These are phyloP conservation scores for Trichoderma hamatum DNA, from an alignment of 2,329 filamentous ascomycete genomes.

Conservation along the genomic window DNA sequence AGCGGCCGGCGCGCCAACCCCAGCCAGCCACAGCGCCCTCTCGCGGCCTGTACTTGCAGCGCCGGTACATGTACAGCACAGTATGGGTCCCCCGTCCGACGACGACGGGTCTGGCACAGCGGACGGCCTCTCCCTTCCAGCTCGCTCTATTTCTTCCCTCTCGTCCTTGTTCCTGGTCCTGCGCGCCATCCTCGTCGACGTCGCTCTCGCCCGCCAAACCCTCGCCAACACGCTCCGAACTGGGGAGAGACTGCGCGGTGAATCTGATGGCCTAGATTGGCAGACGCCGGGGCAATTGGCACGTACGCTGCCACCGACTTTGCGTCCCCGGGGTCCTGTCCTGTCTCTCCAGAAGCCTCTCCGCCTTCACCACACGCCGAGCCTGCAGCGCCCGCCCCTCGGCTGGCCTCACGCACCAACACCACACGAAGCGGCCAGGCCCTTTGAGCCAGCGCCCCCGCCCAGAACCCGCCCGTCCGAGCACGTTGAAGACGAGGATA, in stretches of 20 bases:
- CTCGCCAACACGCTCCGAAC: constrained; percentile 22
- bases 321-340: constrained; percentile 35
- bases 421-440: background rate
- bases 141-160: constrained; percentile 19
- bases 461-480: background rate
- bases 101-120: background rate
- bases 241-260: constrained; percentile 32
- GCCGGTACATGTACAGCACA: constrained; percentile 16
- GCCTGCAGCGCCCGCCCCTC: constrained; percentile 21
- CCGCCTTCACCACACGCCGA: constrained; percentile 21
- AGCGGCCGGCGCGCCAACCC: background rate
- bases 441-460: background rate
- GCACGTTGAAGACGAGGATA: background rate
- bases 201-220: constrained; percentile 2
- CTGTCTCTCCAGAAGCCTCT: constrained; percentile 25
- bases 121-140: constrained; percentile 23
- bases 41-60: constrained; percentile 9
- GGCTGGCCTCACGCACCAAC: constrained; percentile 1
- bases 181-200: constrained; percentile 12
- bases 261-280: constrained; percentile 43
- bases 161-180: background rate
- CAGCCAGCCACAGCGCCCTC: constrained; percentile 17
- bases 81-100: background rate
- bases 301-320: constrained; percentile 43
- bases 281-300: constrained; percentile 45